Percentiles rank a stretch among this genome's conserved stretches.
phyloP scores from a whole-genome alignment of 2,329 filamentous ascomycete species.

The Atkinsonella texensis region DNA sequence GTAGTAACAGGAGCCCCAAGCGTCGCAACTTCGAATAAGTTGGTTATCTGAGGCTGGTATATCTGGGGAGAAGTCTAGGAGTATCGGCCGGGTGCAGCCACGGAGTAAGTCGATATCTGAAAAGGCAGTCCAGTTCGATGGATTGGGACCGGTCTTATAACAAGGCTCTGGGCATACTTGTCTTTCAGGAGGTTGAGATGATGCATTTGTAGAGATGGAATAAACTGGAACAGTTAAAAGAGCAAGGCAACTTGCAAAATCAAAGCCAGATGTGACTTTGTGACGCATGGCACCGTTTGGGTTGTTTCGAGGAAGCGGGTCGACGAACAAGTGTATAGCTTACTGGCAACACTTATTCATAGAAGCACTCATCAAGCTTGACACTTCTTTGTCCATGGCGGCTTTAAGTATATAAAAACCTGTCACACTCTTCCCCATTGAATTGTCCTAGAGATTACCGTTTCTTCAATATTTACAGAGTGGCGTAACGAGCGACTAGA shows the following conservation, averaged over 20 bases:
- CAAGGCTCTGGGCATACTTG: background rate
- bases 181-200: background rate
- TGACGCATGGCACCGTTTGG: background rate
- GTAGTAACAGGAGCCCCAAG: background rate
- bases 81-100: background rate
- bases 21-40: background rate
- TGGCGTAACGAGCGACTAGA: no score
- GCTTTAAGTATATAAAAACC: no score
- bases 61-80: background rate
- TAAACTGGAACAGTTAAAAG: background rate
- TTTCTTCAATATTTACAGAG: no score
- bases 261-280: background rate
- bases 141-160: background rate
- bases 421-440: no score
- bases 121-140: background rate
- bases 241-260: background rate
- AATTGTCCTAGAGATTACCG: no score
- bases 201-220: background rate
- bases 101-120: background rate
- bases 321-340: background rate
- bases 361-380: background rate
- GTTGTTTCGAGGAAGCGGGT: background rate
- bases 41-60: background rate
- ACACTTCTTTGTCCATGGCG: no score
- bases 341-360: no score